Evolutionary conservation across 2,329 filamentous ascomycete genomes (phyloP).

Genomic region (Pseudogymnoascus sp.): DNA sequence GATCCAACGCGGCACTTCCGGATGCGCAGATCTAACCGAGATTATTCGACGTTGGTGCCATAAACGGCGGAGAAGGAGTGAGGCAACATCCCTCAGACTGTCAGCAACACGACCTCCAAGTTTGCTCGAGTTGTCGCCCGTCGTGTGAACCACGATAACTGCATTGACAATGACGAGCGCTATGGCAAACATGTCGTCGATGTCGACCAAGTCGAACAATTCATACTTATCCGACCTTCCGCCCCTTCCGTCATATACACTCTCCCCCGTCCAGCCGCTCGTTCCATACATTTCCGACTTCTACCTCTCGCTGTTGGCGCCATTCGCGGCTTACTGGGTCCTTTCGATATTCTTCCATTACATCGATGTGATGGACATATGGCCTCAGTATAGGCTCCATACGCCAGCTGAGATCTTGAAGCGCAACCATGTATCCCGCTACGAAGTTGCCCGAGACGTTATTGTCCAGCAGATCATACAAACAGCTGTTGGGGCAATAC

Average conservation of each 20-base stretch:
- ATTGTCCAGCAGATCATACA: constrained; percentile 88
- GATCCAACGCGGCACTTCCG: constrained; percentile 3
- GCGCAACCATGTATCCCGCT: constrained; percentile 76
- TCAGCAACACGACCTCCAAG: neutral
- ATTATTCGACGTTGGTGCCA: constrained; percentile 7
- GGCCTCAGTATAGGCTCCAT: constrained; percentile 86
- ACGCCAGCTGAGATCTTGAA: constrained; percentile 85
- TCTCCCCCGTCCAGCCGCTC: constrained; percentile 62
- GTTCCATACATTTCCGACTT: constrained; percentile 75
- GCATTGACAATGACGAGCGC: constrained; percentile 4
- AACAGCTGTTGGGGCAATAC: constrained; percentile 58
- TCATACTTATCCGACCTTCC: constrained; percentile 57
- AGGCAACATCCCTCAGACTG: neutral
- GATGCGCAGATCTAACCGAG: constrained; percentile 9
- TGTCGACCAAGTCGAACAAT: constrained; percentile 16
- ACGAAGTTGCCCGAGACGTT: constrained; percentile 83
- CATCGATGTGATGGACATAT: constrained; percentile 78
- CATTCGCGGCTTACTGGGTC: constrained; percentile 80
- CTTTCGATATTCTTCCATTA: constrained; percentile 80
- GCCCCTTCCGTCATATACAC: constrained; percentile 74
- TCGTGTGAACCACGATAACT: constrained; percentile 9
- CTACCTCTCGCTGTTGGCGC: constrained; percentile 66
- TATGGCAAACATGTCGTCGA: constrained; percentile 10
- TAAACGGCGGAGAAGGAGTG: constrained; percentile 1
- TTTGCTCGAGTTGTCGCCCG: constrained; percentile 1